These are phyloP conservation scores for Pelagophyceae sp. DNA, from an alignment of 352 stramenopile genomes.

Conservation along the genomic window DNA sequence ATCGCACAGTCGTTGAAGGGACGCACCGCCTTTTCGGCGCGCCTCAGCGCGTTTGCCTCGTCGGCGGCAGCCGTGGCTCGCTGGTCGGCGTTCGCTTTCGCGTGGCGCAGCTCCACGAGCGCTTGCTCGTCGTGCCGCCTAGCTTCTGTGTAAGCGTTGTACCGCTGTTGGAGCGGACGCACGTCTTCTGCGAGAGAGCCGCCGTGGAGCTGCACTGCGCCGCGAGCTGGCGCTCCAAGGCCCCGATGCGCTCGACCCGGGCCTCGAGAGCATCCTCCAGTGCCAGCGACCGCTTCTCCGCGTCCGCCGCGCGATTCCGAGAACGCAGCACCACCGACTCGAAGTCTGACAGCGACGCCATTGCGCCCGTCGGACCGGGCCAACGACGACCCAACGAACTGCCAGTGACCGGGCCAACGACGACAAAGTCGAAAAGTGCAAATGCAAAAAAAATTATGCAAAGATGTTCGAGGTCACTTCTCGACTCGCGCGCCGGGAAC, in stretches of 20 bases:
- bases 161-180: not conserved
- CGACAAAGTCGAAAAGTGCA: not conserved
- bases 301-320: not conserved
- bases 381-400: not conserved
- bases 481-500: not conserved
- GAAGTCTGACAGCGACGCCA: not conserved
- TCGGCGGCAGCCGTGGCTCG: not conserved
- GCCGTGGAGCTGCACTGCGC: not conserved
- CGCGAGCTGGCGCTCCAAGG: not conserved
- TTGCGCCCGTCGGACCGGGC: not conserved
- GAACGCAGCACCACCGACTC: not conserved
- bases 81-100: not conserved
- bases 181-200: not conserved
- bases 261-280: not conserved
- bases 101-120: not conserved
- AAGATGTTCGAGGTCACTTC: not conserved
- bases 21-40: not conserved
- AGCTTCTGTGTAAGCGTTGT: not conserved
- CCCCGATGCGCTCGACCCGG: not conserved
- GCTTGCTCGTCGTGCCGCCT: not conserved
- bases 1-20: not conserved
- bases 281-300: not conserved
- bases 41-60: not conserved
- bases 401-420: not conserved
- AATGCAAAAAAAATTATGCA: not conserved